Evolutionary conservation across 805 yeast genomes (phyloP), one percentile per base, ranked within the genome.

Genomic region (Torulaspora microellipsoides): DNA sequence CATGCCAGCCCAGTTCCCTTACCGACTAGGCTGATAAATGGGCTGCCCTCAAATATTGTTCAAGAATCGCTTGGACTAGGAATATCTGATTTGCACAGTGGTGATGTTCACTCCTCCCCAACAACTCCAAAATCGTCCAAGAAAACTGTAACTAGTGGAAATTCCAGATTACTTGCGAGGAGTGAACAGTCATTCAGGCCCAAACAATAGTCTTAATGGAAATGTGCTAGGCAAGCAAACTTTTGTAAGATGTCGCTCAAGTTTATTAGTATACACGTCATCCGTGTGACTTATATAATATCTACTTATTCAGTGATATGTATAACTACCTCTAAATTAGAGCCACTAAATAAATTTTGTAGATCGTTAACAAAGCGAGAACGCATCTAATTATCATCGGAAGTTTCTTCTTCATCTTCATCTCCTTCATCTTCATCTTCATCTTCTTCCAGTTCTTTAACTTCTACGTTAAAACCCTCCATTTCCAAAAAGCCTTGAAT

Each of bases 81-180:
- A 8, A 29, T 43, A 17, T 37, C 44, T 13, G 41, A 42, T 13
- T 14, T 30, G 20, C 31, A 31, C 28, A 20, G 13, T 15, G 42
- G 31, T 11, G 6, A 36, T n/a, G 13, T 20, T 31, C 29, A 14
- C 13, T 15, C 43, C 15, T 31, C 40, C 15, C 25, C 36, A 8
- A 20, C 25, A 12, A 27, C 15, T n/a, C 35, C 40, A 2, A 42
- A 40, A 23, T 38, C 36, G 17, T n/a, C 36, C n/a, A 51, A 45
- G 36, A 51, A 49, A 23, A 31, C 49, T 2, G 57, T 60, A 37
- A 65, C 56, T 27, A 38, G 59, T 15, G 70, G 80, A 15, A 80
- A 78, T 57, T 81, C 86, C 5, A 77, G 77, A 53, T 67, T 82
- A 36, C 62, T 81, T 45, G 81, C 85, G 4, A 65, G 86, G 54